A percentile compares a stretch with the other conserved stretches of the same genome.
Conservation (phyloP, 306 rosid species). For the Myrica gale region DNA sequence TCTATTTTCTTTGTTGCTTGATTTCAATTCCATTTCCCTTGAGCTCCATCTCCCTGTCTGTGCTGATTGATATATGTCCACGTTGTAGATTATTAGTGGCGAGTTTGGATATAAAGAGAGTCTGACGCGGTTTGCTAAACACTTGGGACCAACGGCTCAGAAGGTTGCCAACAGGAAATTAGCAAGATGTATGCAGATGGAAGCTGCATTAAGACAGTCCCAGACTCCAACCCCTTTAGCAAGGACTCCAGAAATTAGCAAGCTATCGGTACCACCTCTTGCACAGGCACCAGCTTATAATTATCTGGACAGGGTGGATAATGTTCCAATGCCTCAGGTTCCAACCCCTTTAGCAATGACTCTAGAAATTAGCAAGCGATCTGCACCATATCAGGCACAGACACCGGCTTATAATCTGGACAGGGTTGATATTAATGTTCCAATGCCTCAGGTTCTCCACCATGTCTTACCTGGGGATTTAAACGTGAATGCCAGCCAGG, state of each 20-base stretch:
- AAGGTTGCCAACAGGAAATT: conserved; percentile 22
- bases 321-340: neutral
- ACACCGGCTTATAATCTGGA: neutral
- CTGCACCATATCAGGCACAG: conserved; percentile 8
- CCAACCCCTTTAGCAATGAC: neutral
- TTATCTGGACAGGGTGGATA: neutral
- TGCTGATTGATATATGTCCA: conserved; percentile 8
- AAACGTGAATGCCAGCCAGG: neutral
- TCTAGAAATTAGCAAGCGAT: neutral
- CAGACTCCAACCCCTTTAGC: neutral
- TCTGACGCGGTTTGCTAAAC: conserved; percentile 23
- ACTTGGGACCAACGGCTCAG: conserved; percentile 40
- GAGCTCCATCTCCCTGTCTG: neutral
- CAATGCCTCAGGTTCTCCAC: neutral
- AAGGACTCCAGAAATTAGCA: conserved; percentile 6
- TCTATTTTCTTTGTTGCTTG: neutral
- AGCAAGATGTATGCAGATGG: neutral
- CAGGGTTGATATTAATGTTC: neutral
- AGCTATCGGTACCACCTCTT: conserved; percentile 7
- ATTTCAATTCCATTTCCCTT: neutral
- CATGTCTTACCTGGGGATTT: neutral
- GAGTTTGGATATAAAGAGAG: conserved; percentile 28
- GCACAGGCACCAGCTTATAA: neutral
- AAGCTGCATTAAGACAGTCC: conserved; percentile 10
- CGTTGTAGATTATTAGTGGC: conserved; percentile 12